Base-by-base conservation (phyloP, 1,139 yeast species). In the Geotrichum siamense region DNA sequence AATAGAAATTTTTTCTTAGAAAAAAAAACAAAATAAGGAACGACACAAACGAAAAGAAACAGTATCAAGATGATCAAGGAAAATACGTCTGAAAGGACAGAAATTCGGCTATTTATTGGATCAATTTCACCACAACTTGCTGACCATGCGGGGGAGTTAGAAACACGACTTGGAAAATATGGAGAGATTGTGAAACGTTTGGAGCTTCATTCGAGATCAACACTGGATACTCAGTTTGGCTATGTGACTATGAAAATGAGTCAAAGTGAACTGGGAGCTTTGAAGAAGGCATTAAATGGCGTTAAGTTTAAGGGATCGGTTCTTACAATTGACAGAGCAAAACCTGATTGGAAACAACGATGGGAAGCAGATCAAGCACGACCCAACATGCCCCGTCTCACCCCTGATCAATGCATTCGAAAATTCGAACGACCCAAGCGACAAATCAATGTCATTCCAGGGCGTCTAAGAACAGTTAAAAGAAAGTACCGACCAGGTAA, bases 301-400 rank as follows among this genome's bases (percentile, higher is more conserved):
- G 75, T 81, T 1, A 72, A 72, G 32, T 89, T 74, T 61, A 85
- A 83, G 72, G 95, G 94, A 1, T 70, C 79, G 40, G 76, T 73
- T 49, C 64, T 89, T 32, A 66, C 69, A 1, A 65, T 89, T 5
- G 76, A 71, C 36, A 57, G 58, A 22, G 79, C 78, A 1, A 64
- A 61, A 50, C 74, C 72, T 1, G 65, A 63, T 46, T 78, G 63
- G 61, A 51, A 63, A 21, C 69, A 67, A 27, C 57, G 64, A 30
- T 73, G 79, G 78, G 60, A 62, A 32, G 57, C 60, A 31, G 81
- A 72, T 51, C 48, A 59, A 5, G 54, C 56, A 55, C 40, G 62
- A 53, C 52, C 58, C 48, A 31, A 22, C 15, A n/a, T n/a, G n/a
- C 50, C 65, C 48, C 56, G 64, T 3, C 44, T 42, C n/a, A 32